A percentile compares a stretch with the other conserved stretches of the same genome.
Evolutionary conservation across 805 yeast genomes (phyloP).

Genomic region (Candida michaelii): DNA sequence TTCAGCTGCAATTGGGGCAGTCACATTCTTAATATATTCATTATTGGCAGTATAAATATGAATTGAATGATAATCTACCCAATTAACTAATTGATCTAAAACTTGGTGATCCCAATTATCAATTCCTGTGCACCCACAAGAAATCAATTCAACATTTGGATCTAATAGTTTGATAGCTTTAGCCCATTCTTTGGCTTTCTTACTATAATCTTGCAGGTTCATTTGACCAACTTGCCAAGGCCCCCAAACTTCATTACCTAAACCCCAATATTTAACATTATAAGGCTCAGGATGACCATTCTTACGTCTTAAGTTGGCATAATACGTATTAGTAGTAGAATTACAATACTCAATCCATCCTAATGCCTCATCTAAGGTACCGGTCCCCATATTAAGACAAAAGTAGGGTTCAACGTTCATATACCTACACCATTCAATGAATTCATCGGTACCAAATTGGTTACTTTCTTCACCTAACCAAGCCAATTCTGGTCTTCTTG

Average conservation of each 20-base stretch:
- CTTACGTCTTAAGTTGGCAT: slow-evolving; percentile 31
- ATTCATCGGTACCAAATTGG: slow-evolving; percentile 34
- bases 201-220: slow-evolving; percentile 26
- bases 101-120: slow-evolving; percentile 29
- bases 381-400: slow-evolving; percentile 37
- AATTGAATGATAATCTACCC: slow-evolving; percentile 30
- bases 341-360: slow-evolving; percentile 37
- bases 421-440: slow-evolving; percentile 31
- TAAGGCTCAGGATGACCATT: slow-evolving; percentile 34
- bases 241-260: slow-evolving; percentile 38
- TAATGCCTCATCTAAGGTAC: slow-evolving; percentile 34
- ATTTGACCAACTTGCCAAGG: slow-evolving; percentile 36
- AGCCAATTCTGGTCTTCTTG: slow-evolving; percentile 33
- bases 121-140: slow-evolving; percentile 31
- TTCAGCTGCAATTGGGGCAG: slow-evolving; percentile 31
- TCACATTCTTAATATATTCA: slow-evolving; percentile 26
- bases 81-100: slow-evolving; percentile 21
- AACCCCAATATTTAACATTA: slow-evolving; percentile 35
- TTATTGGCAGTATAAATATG: slow-evolving; percentile 28
- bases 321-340: slow-evolving; percentile 28
- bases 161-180: slow-evolving; percentile 33
- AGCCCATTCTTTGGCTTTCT: slow-evolving; percentile 32
- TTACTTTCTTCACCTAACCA: slow-evolving; percentile 33
- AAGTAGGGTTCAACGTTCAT: slow-evolving; percentile 31
- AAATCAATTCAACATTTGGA: slow-evolving; percentile 23